Evolutionary conservation across 768 basidiomycete species (phyloP), one percentile per base, ranked within the genome.

Genomic region (Daedalea quercina): DNA sequence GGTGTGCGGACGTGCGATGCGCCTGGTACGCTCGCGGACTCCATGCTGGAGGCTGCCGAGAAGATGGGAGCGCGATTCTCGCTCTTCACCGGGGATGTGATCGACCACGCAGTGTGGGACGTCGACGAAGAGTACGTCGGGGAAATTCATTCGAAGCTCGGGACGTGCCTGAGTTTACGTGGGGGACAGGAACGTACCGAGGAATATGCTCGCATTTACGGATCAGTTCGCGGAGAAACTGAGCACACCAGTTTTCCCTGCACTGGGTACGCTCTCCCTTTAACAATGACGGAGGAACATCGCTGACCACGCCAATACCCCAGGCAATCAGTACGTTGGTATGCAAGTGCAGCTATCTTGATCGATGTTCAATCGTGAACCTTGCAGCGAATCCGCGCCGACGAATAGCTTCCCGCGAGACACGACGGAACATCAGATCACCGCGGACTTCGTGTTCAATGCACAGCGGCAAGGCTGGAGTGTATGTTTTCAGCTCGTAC

Each of bases 51-150:
- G 12, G 72, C 73, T 15, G 70, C 78, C 11, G 65, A 75, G 33
- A n/a, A 40, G 15, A 43, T 47, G 37, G 57, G 33, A 8, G 71
- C 70, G 15, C 62, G 64, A 9, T 82, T 81, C 61, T 73, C 78
- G 3, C 75, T 85, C 31, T 84, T 84, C 58, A 85, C 82, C 2
- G 84, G 82, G 6, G 82, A 84, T 60, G 77, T 83, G 6, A 74
- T 83, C 3, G 81, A 83, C 66, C 77, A 73, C 52, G 75, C 76
- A 4, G 69, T 78, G 15, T 82, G 80, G 80, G 62, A 73, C 17
- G 68, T 78, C 6, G 67, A 73, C 49, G 61, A 73, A 65, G 63
- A 62, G 76, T 78, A 42, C 61, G 72, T n/a, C n/a, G n/a, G n/a
- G n/a, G n/a, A n/a, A n/a, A 37, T 25, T 52, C 9, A 23, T n/a